These are phyloP conservation scores for Penicillium paradoxum DNA, from an alignment of 495 filamentous ascomycete genomes.

Conservation along the genomic window DNA sequence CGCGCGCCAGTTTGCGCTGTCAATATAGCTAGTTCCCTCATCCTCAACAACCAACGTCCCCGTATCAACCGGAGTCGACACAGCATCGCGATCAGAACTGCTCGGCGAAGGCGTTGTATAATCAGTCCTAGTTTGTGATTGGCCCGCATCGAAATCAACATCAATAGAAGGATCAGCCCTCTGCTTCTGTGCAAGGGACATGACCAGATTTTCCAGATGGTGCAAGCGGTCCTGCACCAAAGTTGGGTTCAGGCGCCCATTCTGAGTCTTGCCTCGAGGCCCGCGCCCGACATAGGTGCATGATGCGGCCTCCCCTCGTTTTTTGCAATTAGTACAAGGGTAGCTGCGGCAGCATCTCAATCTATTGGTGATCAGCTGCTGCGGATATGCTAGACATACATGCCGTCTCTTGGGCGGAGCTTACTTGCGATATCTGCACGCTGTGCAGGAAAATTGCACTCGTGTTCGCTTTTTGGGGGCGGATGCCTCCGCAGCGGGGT, in stretches of 20 bases:
- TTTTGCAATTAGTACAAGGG: constrained; percentile 48
- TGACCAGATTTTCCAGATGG: constrained; percentile 49
- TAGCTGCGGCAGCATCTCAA: constrained; percentile 49
- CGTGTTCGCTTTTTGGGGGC: constrained; percentile 44
- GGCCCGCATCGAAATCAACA: constrained; percentile 9
- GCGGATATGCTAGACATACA: neutral
- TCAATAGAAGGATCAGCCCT: constrained; percentile 10
- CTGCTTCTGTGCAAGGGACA: constrained; percentile 41
- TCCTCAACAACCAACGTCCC: constrained; percentile 68
- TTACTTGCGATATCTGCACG: constrained; percentile 49
- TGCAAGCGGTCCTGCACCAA: constrained; percentile 45
- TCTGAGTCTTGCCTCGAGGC: constrained; percentile 28
- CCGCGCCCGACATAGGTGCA: constrained; percentile 43
- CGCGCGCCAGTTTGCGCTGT: constrained; percentile 46
- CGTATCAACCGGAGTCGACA: constrained; percentile 21
- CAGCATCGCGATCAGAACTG: constrained; percentile 57
- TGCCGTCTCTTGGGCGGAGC: constrained; percentile 3
- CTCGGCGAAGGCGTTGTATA: constrained; percentile 47
- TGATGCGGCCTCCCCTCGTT: constrained; percentile 36
- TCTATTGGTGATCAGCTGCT: constrained; percentile 21
- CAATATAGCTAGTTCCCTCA: constrained; percentile 43
- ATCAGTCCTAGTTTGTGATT: neutral
- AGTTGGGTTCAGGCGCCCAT: constrained; percentile 31
- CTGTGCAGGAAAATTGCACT: constrained; percentile 51
- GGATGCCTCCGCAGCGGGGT: constrained; percentile 11